Base-by-base conservation (phyloP, 225 moss, liverwort and hornwort species). In the Marchantia paleacea region DNA sequence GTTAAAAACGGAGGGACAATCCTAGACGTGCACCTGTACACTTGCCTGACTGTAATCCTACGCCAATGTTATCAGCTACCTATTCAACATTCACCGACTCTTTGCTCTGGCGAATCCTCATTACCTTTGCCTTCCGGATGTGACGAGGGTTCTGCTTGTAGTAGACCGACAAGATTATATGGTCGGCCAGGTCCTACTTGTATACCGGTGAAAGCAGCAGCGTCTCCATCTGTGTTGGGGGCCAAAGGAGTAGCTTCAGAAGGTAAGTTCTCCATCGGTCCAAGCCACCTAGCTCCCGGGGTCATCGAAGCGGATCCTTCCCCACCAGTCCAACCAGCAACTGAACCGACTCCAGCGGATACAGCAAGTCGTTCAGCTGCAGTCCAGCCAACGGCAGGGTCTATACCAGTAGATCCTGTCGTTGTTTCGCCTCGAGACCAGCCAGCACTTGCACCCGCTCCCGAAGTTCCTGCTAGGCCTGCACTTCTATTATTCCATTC, bases 1-100 rank as follows among this genome's bases (percentile, higher is more conserved):
- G 15, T 74, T 28, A 53, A 54, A 74, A 74, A 74, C 16, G 6
- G 25, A 55, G 55, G 16, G 11, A 74, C 55, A 24, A 62, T 50
- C 8, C 15, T 3, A n/a, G 10, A 72, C 3, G 72, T 50, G 72
- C 72, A 71, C 22, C 48, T 71, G 19, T 50, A 71, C 71, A 72
- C 19, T 72, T 72, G 50, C 51, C 72, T 74, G 25, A 54, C 54
- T 54, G 74, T 52, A 55, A 18, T 75, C 28, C 54, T 55, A 28
- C 54, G 74, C 74, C 53, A 29, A 75, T 75, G 55, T 55, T 30
- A 16, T 75, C n/a, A 24, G 54, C 55, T 14, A 16, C 14, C 26
- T 26, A 12, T 12, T 26, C 7, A 22, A 24, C 65, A 53, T 7
- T 74, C 25, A n/a, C 52, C 12, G 4, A 20, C 24, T 24, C 20